phyloP scores from a whole-genome alignment of 441 rosid genomes.

The Lepidium campestre region DNA sequence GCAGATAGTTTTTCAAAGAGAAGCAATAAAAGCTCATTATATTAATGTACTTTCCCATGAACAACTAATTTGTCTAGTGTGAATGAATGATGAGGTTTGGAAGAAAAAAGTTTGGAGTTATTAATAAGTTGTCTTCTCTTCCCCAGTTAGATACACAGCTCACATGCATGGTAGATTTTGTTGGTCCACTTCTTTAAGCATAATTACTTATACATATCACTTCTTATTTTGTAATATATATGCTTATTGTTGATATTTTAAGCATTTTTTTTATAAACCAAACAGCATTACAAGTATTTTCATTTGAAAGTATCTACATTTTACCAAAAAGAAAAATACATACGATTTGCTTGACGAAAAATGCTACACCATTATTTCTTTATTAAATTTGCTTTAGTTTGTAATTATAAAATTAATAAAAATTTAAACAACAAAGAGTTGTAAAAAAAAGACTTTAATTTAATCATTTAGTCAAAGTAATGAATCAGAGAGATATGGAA shows the following conservation, averaged over 20 bases:
- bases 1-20: not conserved
- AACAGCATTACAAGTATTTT: too few relatives aligned
- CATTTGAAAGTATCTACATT: too few relatives aligned
- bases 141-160: slow-evolving; percentile 5
- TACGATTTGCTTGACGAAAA: not conserved
- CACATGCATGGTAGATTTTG: slow-evolving; percentile 11
- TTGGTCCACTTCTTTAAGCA: not conserved
- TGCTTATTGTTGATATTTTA: not conserved
- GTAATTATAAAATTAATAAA: not conserved
- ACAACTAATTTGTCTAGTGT: not conserved
- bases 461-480: not conserved
- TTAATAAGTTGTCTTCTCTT: slow-evolving; percentile 3
- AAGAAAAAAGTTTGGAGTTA: slow-evolving; percentile 3
- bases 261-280: not conserved
- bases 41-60: not conserved
- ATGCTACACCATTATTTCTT: not conserved
- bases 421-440: not conserved
- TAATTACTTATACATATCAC: not conserved
- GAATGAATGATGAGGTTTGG: slow-evolving; percentile 12
- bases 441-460: not conserved
- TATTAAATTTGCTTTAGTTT: not conserved
- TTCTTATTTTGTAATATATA: not conserved
- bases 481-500: not conserved
- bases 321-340: not conserved
- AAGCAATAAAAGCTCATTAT: not conserved